Evolutionary conservation across 495 filamentous ascomycete species (phyloP), one percentile per base, ranked within the genome.

Genomic region (Penicilliopsis zonata): DNA sequence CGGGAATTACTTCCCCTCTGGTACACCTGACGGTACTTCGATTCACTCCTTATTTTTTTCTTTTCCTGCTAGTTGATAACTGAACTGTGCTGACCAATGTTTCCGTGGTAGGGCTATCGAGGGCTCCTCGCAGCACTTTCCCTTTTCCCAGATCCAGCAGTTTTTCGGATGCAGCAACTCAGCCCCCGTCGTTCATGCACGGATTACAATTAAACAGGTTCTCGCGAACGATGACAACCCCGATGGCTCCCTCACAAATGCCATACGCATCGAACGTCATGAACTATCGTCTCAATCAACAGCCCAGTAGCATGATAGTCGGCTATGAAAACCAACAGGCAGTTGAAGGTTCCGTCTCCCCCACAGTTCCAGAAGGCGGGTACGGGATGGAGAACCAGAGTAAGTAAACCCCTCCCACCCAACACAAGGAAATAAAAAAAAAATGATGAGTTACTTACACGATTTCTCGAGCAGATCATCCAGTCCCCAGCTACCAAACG

Each of bases 141-240:
- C 49, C 55, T 12, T 51, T 57, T 26, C 42, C 52, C 15, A 42
- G 63, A 28, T 65, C 63, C 2, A 64, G 54, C 38, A 67, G 63
- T 24, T 40, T 65, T 19, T 67, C 63, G 0, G 57, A 63, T 34
- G 34, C 53, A 2, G 55, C 50, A 8, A 30, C 46, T 13, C 50
- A 52, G 6, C 38, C 36, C 1, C 34, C 44, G 3, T 34, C 59
- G 1, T 59, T 47, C 28, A 49, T 54, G 26, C 37, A 46, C 9
- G 45, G 53, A n/a, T 40, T 61, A 33, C 55, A 50, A 22, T 37
- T 55, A 13, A 55, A 47, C 5, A 48, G 42, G 13, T 61, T 42
- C 21, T 33, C 52, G n/a, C 47, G 52, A 16, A 41, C 53, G 12
- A 46, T 49, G 8, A 28, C 55, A 13, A 52, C 52, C 19, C 28